A percentile compares a stretch with the other conserved stretches of the same genome.
These are phyloP conservation scores for Camelina sativa DNA, from an alignment of 345 rosid species.

Conservation along the genomic window DNA sequence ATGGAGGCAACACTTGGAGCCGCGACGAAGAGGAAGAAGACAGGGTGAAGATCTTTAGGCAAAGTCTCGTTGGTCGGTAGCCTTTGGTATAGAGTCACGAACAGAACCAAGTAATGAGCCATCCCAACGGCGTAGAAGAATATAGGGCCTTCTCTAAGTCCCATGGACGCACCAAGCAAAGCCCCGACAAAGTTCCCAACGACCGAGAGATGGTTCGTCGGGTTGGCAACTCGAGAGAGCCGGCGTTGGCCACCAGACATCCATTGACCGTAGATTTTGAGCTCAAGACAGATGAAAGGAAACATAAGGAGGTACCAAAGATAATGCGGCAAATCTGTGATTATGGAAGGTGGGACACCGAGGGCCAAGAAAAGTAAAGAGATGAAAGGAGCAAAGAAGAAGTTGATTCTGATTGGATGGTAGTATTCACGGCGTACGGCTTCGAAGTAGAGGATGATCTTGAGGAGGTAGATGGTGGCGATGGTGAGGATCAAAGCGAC, in stretches of 20 bases:
- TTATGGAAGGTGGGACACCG: conserved; percentile 65
- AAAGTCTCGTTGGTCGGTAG: conserved; percentile 79
- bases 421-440: conserved; percentile 86
- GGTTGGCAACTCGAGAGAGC: conserved; percentile 85
- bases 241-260: conserved; percentile 89
- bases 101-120: conserved; percentile 77
- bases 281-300: conserved; percentile 71
- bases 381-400: conserved; percentile 91
- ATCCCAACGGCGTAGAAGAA: conserved; percentile 81
- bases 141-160: conserved; percentile 80
- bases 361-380: conserved; percentile 74
- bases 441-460: conserved; percentile 68
- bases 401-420: conserved; percentile 84
- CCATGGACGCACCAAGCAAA: conserved; percentile 80
- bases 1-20: conserved; percentile 89
- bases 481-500: conserved; percentile 53
- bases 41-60: conserved; percentile 88
- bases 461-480: conserved; percentile 56
- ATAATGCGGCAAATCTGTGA: conserved; percentile 43
- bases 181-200: conserved; percentile 93
- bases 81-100: conserved; percentile 88
- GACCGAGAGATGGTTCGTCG: conserved; percentile 76
- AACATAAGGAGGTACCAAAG: conserved; percentile 86
- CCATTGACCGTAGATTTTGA: conserved; percentile 90
- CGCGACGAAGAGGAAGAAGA: conserved; percentile 84